phyloP scores from a whole-genome alignment of 2,329 filamentous ascomycete genomes.

The Gnomoniopsis sp. region DNA sequence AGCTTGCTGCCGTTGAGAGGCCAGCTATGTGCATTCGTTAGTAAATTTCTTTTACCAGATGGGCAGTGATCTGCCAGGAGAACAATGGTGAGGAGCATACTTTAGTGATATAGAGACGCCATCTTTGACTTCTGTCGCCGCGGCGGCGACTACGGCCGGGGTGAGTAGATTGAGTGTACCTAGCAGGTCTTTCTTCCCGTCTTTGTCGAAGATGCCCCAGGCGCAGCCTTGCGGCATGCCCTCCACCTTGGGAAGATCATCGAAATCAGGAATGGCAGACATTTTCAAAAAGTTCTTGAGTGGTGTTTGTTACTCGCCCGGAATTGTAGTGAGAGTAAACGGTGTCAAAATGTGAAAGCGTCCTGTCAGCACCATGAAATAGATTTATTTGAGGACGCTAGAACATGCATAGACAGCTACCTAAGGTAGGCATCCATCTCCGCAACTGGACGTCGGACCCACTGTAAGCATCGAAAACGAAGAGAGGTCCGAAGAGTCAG shows the following conservation, averaged over 20 bases:
- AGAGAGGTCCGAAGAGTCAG: too few species aligned
- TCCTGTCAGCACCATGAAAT: too few species aligned
- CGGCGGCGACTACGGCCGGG: constrained; percentile 37
- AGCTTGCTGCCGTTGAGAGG: constrained; percentile 39
- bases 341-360: too few species aligned
- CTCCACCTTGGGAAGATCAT: constrained; percentile 20
- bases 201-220: constrained; percentile 51
- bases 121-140: constrained; percentile 39
- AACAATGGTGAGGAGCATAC: constrained; percentile 25
- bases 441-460: too few species aligned
- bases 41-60: background rate
- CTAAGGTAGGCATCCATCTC: too few species aligned
- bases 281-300: background rate
- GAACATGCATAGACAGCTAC: too few species aligned
- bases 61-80: background rate
- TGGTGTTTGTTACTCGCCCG: too few species aligned
- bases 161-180: constrained; percentile 54
- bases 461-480: too few species aligned
- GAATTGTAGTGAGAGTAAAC: too few species aligned
- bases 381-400: too few species aligned
- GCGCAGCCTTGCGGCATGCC: constrained; percentile 23
- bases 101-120: constrained; percentile 53
- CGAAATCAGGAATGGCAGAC: constrained; percentile 16
- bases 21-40: constrained; percentile 31
- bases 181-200: constrained; percentile 45